phyloP scores from a whole-genome alignment of 805 yeast genomes.

The Nakazawaea pomicola region DNA sequence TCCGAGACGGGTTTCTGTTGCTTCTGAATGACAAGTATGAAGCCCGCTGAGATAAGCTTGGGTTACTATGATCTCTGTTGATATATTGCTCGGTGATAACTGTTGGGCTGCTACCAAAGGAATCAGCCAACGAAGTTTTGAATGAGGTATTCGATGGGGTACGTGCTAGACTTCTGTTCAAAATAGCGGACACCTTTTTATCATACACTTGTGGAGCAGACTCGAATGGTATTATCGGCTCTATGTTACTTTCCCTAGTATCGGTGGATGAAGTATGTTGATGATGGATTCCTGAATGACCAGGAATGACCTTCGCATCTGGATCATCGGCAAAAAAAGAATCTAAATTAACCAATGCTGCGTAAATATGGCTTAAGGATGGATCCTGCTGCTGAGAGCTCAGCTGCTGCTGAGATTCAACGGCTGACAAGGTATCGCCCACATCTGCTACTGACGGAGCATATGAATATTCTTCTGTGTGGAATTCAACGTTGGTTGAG shows the following conservation, averaged over 20 bases:
- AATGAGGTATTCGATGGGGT: slow-evolving; percentile 75
- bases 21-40: slow-evolving; percentile 20
- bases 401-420: slow-evolving; percentile 28
- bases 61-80: slow-evolving; percentile 4
- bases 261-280: slow-evolving; percentile 54
- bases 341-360: slow-evolving; percentile 84
- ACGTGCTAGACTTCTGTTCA: slow-evolving; percentile 67
- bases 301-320: slow-evolving; percentile 9
- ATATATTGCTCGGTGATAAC: slow-evolving; percentile 15
- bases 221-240: slow-evolving; percentile 48
- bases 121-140: slow-evolving; percentile 69
- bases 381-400: slow-evolving; percentile 48
- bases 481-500: slow-evolving; percentile 45
- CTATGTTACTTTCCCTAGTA: slow-evolving; percentile 48
- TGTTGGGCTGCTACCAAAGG: slow-evolving; percentile 35
- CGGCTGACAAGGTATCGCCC: slow-evolving; percentile 44
- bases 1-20: slow-evolving; percentile 14
- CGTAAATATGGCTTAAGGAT: slow-evolving; percentile 86
- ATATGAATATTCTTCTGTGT: slow-evolving; percentile 53
- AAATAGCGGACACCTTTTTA: slow-evolving; percentile 70
- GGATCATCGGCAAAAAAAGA: slow-evolving; percentile 76
- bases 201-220: slow-evolving; percentile 77
- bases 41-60: slow-evolving; percentile 14
- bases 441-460: slow-evolving; percentile 27
- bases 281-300: slow-evolving; percentile 24